Conservation (phyloP, 495 filamentous ascomycete genomes). For the Penicillium daleae region DNA sequence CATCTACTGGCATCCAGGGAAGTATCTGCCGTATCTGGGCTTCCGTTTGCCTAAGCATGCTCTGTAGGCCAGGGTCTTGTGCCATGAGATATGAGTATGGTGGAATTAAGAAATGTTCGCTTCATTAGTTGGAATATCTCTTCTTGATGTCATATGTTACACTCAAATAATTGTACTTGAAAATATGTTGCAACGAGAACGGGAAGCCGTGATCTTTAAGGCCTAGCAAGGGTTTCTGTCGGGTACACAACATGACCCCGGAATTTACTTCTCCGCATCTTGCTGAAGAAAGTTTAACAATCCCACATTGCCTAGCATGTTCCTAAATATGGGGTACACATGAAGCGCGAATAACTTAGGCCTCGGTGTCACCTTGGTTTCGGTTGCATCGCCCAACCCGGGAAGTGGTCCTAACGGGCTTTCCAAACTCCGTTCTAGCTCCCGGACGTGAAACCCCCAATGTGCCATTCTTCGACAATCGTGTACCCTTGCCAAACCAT, state of each 20-base stretch:
- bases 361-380: neutral
- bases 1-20: slow-evolving; percentile 51
- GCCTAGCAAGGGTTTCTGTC: neutral
- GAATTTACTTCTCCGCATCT: neutral
- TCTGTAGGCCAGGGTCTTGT: neutral
- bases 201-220: neutral
- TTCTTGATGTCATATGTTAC: neutral
- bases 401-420: neutral
- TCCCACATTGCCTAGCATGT: neutral
- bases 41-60: slow-evolving; percentile 24
- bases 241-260: neutral
- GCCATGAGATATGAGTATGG: neutral
- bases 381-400: neutral
- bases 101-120: neutral
- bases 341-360: neutral
- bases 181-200: neutral
- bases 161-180: neutral
- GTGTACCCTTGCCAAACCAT: neutral
- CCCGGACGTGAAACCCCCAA: neutral
- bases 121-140: neutral
- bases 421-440: neutral
- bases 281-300: neutral
- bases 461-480: neutral
- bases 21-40: slow-evolving; percentile 49
- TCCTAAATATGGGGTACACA: neutral